Conservation (phyloP, 2,329 filamentous ascomycete species). For the Pestalotiopsis fici region DNA sequence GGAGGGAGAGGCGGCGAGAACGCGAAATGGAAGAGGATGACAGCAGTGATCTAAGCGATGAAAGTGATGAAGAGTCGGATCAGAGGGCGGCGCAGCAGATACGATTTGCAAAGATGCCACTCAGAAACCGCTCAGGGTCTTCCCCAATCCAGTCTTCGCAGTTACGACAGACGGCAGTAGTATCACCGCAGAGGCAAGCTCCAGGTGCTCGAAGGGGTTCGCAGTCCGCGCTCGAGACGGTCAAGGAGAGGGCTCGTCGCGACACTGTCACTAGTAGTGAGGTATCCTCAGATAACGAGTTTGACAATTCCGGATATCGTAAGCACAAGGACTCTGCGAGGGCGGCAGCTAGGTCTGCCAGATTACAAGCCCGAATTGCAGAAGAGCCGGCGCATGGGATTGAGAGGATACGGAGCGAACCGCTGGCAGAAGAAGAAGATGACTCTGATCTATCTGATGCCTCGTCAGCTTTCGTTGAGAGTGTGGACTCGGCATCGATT, state of each 20-base stretch:
- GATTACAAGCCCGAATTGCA: conserved; percentile 54
- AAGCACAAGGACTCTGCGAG: conserved; percentile 62
- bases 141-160: conserved; percentile 77
- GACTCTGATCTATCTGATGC: conserved; percentile 64
- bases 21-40: conserved; percentile 85
- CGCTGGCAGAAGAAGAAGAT: conserved; percentile 56
- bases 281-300: conserved; percentile 80
- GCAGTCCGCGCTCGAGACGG: conserved; percentile 68
- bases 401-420: conserved; percentile 47
- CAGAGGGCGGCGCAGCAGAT: conserved; percentile 82
- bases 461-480: conserved; percentile 64
- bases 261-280: conserved; percentile 83
- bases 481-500: conserved; percentile 71
- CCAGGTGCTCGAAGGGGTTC: conserved; percentile 63
- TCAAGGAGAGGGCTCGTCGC: conserved; percentile 68
- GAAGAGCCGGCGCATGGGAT: conserved; percentile 47
- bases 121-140: conserved; percentile 82
- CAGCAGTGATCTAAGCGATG: conserved; percentile 82
- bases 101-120: conserved; percentile 94
- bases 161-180: conserved; percentile 53
- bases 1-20: conserved; percentile 62
- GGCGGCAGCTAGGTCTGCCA: conserved; percentile 55
- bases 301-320: conserved; percentile 67
- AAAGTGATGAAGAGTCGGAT: conserved; percentile 78
- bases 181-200: conserved; percentile 48